Base-by-base conservation (phyloP, 1,284 basidiomycete species). In the Ustilago esculenta region DNA sequence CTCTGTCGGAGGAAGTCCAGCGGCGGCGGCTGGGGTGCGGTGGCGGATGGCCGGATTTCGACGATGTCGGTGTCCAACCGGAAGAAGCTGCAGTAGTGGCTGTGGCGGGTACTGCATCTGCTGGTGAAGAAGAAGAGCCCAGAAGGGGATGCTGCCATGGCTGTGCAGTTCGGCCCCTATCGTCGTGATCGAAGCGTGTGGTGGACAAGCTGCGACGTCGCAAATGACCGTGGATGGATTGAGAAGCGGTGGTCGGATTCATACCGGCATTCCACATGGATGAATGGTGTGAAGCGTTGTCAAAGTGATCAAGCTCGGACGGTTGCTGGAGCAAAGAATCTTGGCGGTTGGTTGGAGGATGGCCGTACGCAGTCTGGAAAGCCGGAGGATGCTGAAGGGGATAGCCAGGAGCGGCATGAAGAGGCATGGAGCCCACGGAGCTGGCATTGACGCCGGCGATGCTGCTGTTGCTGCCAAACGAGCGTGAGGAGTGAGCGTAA, bases 1-100 rank as follows among this genome's bases (percentile, higher is more conserved):
- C 54, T 2, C 61, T 45, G 15, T 65, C 61, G 37, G 61, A 50
- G 2, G 61, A 65, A 6, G 55, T 41, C 61, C 61, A 65, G 4
- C 55, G 61, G 4, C 40, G 53, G 0, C 61, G 61, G 34, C 43
- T 55, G 11, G 47, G 44, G 27, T 42, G 47, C n/a, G 41, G 36
- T 35, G 35, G 32, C 14, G 35, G 49, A 30, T 64, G 30, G 14
- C 30, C 23, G 2, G 60, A 18, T 18, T 40, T 40, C 0, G 54
- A 24, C 8, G 61, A 43, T 5, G 57, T 36, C 3, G 60, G 50
- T 23, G 55, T 58, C 61, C 61, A 65, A 1, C 53, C 48, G n/a
- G n/a, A n/a, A 10, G 55, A 58, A 6, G 54, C 36, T 14, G 29
- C 40, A 2, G 20, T 10, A 14, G 49, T 42, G 7, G 42, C 34